phyloP scores from a whole-genome alignment of 2,329 filamentous ascomycete genomes.

The Chaetoscypha palmicola region DNA sequence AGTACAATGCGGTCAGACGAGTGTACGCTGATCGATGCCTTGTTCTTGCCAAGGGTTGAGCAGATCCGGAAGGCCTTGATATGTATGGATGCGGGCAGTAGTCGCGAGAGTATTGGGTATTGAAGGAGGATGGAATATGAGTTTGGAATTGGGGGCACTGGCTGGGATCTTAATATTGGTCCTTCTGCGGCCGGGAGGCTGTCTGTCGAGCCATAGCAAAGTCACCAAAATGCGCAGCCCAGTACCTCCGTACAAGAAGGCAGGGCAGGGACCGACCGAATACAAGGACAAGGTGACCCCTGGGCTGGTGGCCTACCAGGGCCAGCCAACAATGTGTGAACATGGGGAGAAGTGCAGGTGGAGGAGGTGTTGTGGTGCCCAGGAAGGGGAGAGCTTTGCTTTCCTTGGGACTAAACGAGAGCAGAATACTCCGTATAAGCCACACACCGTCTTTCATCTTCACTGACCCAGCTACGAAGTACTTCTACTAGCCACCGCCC shows the following conservation, averaged over 20 bases:
- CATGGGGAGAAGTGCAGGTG: too few species aligned
- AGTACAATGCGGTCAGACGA: constrained; percentile 25
- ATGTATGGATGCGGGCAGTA: constrained; percentile 9
- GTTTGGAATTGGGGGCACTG: constrained; percentile 12
- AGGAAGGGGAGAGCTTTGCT: too few species aligned
- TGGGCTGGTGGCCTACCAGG: too few species aligned
- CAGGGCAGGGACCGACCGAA: neutral
- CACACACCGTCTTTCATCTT: too few species aligned
- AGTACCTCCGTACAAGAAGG: neutral
- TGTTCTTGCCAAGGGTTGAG: constrained; percentile 11
- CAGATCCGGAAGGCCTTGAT: constrained; percentile 7
- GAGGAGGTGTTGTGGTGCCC: too few species aligned
- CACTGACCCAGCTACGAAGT: too few species aligned
- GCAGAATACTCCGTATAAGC: too few species aligned
- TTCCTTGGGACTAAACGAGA: too few species aligned
- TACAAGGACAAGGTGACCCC: neutral
- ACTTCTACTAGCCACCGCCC: too few species aligned
- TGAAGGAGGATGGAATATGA: constrained; percentile 4
- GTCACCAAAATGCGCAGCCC: constrained; percentile 7
- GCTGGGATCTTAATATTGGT: constrained; percentile 17
- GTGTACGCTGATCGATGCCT: constrained; percentile 19
- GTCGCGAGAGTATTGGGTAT: neutral
- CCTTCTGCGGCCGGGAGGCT: neutral
- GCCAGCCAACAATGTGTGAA: too few species aligned
- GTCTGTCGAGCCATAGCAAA: neutral